Conservation (phyloP, 2,329 filamentous ascomycete genomes). For the Epichloe amarillans region DNA sequence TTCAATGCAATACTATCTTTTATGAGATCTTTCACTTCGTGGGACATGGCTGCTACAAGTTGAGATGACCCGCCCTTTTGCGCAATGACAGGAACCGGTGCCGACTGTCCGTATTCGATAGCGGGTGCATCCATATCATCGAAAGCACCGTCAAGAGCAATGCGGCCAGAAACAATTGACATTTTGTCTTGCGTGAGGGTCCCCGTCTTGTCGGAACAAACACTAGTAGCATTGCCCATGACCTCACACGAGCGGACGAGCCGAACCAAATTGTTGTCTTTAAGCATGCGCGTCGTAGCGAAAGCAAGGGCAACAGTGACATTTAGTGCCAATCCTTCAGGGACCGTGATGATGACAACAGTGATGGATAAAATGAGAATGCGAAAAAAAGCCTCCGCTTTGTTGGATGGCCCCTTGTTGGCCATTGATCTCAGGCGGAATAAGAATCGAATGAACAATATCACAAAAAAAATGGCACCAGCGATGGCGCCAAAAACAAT, state of each 20-base stretch:
- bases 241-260: constrained; percentile 46
- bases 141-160: constrained; percentile 29
- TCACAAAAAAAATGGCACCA: constrained; percentile 29
- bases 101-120: constrained; percentile 10
- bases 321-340: constrained; percentile 46
- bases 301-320: constrained; percentile 49
- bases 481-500: constrained; percentile 27
- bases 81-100: constrained; percentile 11
- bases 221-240: constrained; percentile 50
- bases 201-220: constrained; percentile 55
- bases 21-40: constrained; percentile 22
- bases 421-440: constrained; percentile 15
- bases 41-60: constrained; percentile 18
- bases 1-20: constrained; percentile 30
- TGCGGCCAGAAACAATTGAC: constrained; percentile 43
- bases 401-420: constrained; percentile 30
- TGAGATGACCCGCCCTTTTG: constrained; percentile 16
- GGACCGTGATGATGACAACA: constrained; percentile 45
- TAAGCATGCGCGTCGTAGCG: constrained; percentile 49
- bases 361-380: constrained; percentile 46
- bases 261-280: constrained; percentile 49
- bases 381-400: constrained; percentile 43
- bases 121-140: constrained; percentile 20
- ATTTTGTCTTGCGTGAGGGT: constrained; percentile 53
- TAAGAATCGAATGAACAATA: constrained; percentile 28